A percentile compares a stretch with the other conserved stretches of the same genome.
These are phyloP conservation scores for Pichia sp. DNA, from an alignment of 1,139 yeast genomes.

Conservation along the genomic window DNA sequence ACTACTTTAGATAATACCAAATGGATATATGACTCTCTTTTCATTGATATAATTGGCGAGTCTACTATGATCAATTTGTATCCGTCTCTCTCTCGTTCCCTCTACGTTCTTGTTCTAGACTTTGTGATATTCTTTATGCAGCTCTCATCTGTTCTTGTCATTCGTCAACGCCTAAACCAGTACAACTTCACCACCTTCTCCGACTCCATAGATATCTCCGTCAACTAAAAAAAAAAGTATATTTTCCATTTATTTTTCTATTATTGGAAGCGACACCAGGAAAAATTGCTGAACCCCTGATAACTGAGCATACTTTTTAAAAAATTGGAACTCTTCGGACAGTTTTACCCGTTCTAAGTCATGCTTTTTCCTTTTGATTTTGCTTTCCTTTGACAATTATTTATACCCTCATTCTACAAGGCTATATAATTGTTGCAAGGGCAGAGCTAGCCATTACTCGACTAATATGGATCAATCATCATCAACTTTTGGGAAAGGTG, in stretches of 20 bases:
- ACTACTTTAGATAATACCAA: neutral
- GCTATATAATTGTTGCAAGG: neutral
- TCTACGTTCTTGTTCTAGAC: constrained; percentile 2
- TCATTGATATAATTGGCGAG: constrained; percentile 6
- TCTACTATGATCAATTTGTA: neutral
- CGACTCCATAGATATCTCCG: neutral
- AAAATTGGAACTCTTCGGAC: neutral
- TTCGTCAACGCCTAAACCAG: neutral
- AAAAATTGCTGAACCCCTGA: no score
- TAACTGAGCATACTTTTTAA: no score
- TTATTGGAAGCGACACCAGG: neutral
- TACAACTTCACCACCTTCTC: neutral
- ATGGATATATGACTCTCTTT: constrained; percentile 1
- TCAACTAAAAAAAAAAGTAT: neutral
- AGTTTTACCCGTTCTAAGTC: neutral
- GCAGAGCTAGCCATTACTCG: neutral
- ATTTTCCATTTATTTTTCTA: neutral
- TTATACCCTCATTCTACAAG: no score
- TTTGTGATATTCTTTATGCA: constrained; percentile 3
- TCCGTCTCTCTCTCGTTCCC: neutral
- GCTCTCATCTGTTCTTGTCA: neutral
- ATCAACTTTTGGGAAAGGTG: neutral
- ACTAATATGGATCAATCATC: neutral
- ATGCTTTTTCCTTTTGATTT: neutral
- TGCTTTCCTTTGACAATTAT: no score